Evolutionary conservation across 225 moss, liverwort and hornwort species (phyloP).

Genomic region (Anthoceros angustus): DNA sequence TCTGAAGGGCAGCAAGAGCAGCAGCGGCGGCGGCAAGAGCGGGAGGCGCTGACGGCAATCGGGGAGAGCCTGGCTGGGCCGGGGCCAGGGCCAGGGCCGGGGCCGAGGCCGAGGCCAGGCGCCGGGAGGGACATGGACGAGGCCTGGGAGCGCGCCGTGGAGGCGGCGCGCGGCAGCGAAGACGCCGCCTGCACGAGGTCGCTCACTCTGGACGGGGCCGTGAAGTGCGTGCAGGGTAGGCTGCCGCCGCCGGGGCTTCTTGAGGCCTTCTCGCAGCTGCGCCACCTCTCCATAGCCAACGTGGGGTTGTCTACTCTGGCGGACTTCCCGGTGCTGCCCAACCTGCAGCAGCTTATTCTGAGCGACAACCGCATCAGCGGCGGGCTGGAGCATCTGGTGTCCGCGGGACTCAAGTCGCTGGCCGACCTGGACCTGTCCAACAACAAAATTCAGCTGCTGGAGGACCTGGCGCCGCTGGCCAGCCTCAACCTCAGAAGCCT

Average conservation of each 20-base stretch:
- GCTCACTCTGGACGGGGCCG: constrained; percentile 51
- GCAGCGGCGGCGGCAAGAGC: background rate
- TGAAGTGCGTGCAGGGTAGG: constrained; percentile 60
- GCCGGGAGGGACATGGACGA: constrained; percentile 29
- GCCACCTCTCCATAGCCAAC: constrained; percentile 61
- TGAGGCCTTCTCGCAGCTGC: constrained; percentile 36
- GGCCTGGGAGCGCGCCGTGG: constrained; percentile 63
- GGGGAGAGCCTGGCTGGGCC: background rate
- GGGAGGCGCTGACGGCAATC: background rate
- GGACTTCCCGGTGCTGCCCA: constrained; percentile 53
- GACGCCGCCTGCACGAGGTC: constrained; percentile 28
- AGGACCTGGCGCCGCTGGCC: constrained; percentile 55
- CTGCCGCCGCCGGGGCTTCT: constrained; percentile 41
- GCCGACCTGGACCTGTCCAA: constrained; percentile 65
- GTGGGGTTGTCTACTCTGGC: constrained; percentile 51
- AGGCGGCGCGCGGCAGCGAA: constrained; percentile 41
- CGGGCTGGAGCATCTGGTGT: constrained; percentile 62
- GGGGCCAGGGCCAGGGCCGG: too few relatives aligned
- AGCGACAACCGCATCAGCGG: constrained; percentile 69
- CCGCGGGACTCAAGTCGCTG: constrained; percentile 50
- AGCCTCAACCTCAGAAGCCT: constrained; percentile 46
- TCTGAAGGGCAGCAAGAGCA: too few relatives aligned
- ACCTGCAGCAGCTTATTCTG: constrained; percentile 45
- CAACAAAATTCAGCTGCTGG: constrained; percentile 66
- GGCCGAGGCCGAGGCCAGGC: background rate